These are phyloP conservation scores for Entamoeba invadens DNA, from an alignment of 208 protist genomes.

Conservation along the genomic window DNA sequence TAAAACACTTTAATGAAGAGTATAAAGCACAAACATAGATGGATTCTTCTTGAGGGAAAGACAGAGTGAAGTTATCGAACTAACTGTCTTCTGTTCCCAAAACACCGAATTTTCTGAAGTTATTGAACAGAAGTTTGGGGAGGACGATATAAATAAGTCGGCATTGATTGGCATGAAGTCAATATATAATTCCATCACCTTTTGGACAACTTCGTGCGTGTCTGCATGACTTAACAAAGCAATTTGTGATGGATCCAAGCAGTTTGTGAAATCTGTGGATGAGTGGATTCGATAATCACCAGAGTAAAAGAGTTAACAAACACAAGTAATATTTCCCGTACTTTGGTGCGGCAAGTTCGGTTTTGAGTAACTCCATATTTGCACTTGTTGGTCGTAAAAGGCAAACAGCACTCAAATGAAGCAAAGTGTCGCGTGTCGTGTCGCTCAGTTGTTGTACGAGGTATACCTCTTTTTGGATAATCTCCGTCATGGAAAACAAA, in stretches of 20 bases:
- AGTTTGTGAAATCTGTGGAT: not conserved
- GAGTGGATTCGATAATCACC: no score
- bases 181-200: not conserved
- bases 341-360: not conserved
- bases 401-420: not conserved
- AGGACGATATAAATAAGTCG: not conserved
- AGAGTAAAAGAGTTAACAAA: no score
- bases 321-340: not conserved
- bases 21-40: no score
- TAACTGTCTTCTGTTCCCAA: not conserved
- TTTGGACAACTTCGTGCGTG: not conserved
- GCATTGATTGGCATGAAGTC: not conserved
- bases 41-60: not conserved
- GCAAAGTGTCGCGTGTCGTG: not conserved
- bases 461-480: not conserved
- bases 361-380: not conserved
- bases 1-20: no score
- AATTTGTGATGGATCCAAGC: not conserved
- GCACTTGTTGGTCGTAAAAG: not conserved
- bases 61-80: not conserved
- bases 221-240: not conserved
- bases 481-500: not conserved
- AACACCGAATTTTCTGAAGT: not conserved
- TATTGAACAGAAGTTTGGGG: not conserved
- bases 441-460: not conserved